These are phyloP conservation scores for Ilex asprella DNA, from an alignment of 257 asterid genomes.

Conservation along the genomic window DNA sequence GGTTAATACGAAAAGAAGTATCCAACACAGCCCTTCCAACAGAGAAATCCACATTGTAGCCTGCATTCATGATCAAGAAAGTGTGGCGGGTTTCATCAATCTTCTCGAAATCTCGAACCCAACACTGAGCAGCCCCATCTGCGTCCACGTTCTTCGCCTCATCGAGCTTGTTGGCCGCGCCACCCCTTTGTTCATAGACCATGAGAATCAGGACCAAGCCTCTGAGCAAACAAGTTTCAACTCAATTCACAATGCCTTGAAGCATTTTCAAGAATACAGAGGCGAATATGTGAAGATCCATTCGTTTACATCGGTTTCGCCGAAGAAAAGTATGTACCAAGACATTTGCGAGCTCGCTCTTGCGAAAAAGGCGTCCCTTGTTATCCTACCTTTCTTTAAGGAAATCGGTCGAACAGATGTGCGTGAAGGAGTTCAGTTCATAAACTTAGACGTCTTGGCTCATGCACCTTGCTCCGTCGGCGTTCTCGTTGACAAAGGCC, in stretches of 20 bases:
- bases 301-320: not conserved
- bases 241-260: too few species aligned
- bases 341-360: conserved; percentile 1
- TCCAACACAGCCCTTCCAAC: not conserved
- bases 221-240: too few species aligned
- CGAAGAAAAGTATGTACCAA: not conserved
- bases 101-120: not conserved
- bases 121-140: too few species aligned
- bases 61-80: not conserved
- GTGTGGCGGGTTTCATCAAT: not conserved
- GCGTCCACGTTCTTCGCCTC: too few species aligned
- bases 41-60: too few species aligned
- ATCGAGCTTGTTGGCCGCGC: too few species aligned
- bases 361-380: not conserved
- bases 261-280: too few species aligned
- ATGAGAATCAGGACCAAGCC: too few species aligned
- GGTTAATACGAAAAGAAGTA: not conserved
- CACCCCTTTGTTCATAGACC: too few species aligned
- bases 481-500: not conserved
- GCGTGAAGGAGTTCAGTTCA: not conserved
- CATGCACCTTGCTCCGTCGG: not conserved
- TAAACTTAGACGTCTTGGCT: conserved; percentile 1
- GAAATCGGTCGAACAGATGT: not conserved
- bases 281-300: not conserved
- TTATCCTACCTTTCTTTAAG: not conserved